Percentiles rank a stretch among this genome's conserved stretches.
These are phyloP conservation scores for Torrubiellomyces zombiae DNA, from an alignment of 2,329 filamentous ascomycete genomes.

Conservation along the genomic window DNA sequence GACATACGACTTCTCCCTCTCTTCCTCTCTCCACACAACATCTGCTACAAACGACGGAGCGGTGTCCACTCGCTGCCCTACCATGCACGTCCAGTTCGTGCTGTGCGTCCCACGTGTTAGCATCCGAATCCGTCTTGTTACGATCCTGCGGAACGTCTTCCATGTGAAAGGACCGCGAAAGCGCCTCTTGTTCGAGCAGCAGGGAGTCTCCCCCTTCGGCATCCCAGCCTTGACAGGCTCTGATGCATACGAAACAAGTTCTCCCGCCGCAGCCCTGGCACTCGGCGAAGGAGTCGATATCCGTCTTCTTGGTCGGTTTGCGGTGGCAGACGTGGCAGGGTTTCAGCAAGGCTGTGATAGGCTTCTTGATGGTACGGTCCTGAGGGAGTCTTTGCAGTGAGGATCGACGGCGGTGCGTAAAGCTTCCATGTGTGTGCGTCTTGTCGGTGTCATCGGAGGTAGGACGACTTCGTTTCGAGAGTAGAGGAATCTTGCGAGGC, in stretches of 20 bases:
- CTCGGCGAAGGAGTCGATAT: conserved; percentile 48
- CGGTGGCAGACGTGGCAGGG: conserved; percentile 54
- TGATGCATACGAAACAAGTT: conserved; percentile 53
- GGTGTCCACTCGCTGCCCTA: conserved; percentile 28
- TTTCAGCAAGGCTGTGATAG: conserved; percentile 17
- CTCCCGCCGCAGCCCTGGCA: conserved; percentile 45
- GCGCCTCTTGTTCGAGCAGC: conserved; percentile 17
- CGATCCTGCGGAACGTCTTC: conserved; percentile 31
- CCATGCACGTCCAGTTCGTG: conserved; percentile 5
- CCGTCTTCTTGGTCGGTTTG: conserved; percentile 45
- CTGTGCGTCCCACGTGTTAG: conserved; percentile 4
- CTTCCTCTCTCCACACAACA: conserved; percentile 50
- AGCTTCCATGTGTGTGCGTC: conserved; percentile 6
- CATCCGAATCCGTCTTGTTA: conserved; percentile 32
- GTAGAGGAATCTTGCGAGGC: conserved; percentile 14
- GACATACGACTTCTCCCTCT: conserved; percentile 49
- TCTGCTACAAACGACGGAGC: conserved; percentile 43
- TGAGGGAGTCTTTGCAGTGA: conserved; percentile 11
- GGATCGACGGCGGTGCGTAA: conserved; percentile 9
- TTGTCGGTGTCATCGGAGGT: conserved; percentile 9
- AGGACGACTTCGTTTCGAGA: conserved; percentile 15
- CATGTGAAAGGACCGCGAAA: conserved; percentile 32
- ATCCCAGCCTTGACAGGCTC: conserved; percentile 39
- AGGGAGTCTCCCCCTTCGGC: conserved; percentile 6
- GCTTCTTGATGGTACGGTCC: conserved; percentile 6